Conservation (phyloP, 352 stramenopile species). For the Phytopythium kandeliae region DNA sequence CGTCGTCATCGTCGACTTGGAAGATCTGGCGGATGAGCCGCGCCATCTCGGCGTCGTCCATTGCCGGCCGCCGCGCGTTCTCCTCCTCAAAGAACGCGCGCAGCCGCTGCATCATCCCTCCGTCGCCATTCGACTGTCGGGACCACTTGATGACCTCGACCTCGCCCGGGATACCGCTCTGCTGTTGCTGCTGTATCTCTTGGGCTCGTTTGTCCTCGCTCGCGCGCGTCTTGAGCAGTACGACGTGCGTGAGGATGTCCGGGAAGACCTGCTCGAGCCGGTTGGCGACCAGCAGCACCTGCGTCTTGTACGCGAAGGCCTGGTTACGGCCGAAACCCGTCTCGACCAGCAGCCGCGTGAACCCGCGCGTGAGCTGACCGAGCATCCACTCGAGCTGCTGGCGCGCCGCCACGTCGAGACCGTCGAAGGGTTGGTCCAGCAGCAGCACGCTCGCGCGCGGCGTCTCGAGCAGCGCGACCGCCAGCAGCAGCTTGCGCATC, state of each 20-base stretch:
- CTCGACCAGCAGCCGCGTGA: constrained; percentile 87
- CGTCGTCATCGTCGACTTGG: constrained; percentile 6
- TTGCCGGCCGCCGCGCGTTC: constrained; percentile 20
- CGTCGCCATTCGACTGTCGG: constrained; percentile 18
- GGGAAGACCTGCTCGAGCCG: constrained; percentile 85
- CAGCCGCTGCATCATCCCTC: constrained; percentile 30
- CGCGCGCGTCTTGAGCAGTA: constrained; percentile 46
- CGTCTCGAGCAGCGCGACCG: constrained; percentile 67
- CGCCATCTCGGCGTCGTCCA: constrained; percentile 26
- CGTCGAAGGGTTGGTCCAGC: constrained; percentile 92
- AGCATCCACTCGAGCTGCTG: constrained; percentile 82
- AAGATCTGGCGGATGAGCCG: constrained; percentile 38
- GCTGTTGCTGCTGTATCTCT: neutral
- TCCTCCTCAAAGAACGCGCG: constrained; percentile 31
- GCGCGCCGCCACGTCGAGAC: constrained; percentile 83
- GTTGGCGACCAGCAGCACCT: constrained; percentile 87
- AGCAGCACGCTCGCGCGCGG: constrained; percentile 77
- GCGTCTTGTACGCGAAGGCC: constrained; percentile 79
- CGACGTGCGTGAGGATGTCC: constrained; percentile 66
- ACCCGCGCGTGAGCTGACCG: constrained; percentile 76
- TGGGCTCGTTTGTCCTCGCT: too few species aligned
- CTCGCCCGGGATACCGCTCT: neutral
- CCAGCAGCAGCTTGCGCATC: constrained; percentile 90
- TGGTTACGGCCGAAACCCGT: constrained; percentile 70
- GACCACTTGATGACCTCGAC: constrained; percentile 38